Base-by-base conservation (phyloP, 495 filamentous ascomycete genomes). In the Aeminium ludgeri region DNA sequence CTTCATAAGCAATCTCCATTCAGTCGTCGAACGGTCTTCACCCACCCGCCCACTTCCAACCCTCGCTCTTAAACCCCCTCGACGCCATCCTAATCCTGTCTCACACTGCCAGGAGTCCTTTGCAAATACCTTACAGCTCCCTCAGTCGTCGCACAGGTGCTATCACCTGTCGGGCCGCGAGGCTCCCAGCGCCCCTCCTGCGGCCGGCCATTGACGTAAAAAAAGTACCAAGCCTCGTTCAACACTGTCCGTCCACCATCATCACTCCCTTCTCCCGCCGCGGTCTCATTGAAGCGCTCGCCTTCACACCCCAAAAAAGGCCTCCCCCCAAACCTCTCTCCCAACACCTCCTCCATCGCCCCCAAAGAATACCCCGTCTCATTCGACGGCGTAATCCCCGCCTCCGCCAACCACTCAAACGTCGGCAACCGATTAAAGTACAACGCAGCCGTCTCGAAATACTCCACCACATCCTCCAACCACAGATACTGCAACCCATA, bases 161-260 rank as follows among this genome's bases (percentile, higher is more conserved):
- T 60, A 8, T 53, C 54, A 29, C 52, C 50, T 19, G 50, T 58
- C 2, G 63, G 60, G 46, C 61, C 51, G 1, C 67, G 58, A 1
- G 60, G 57, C n/a, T 61, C 28, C 1, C 54, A 59, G 40, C 62
- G 49, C 6, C 50, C 55, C 8, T 53, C 47, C 55, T 72, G 68
- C n/a, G 63, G 59, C 2, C 55, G 43, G 10, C 67, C 66, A 31
- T 56, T 56, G 13, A 61, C 60, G 46, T 69, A 58, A 30, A 59
- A 55, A 45, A 67, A 71, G 43, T 69, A 71, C 62, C 65, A 71
- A 30, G 68, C 56, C 59, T 72, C 67, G 33, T 36, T 55, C 18
- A 69, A 41, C 15, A 56, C 44, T 4, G 66, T 70, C 17, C 20
- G 34, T n/a, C 68, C 67, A 42, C 58, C 59, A 50, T 72, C 68